phyloP scores from a whole-genome alignment of 2,329 filamentous ascomycete species.

The Neonectria coccinea region DNA sequence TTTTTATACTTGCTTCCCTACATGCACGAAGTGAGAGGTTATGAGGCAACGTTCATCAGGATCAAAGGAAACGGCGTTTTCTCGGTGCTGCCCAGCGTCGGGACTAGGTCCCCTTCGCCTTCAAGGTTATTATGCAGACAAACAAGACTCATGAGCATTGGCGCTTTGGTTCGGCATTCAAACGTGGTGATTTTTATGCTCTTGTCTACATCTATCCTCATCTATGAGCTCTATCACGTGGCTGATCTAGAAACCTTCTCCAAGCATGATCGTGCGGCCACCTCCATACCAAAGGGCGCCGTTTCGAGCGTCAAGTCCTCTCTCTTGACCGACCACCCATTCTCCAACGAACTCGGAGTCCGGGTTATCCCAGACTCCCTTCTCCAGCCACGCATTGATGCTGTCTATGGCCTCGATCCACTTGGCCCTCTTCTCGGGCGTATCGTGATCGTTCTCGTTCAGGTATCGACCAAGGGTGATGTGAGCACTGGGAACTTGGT shows the following conservation, averaged over 20 bases:
- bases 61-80: slow-evolving; percentile 18
- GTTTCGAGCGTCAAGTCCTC: slow-evolving; percentile 79
- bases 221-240: slow-evolving; percentile 6
- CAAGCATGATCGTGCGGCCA: slow-evolving; percentile 74
- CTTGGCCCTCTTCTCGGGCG: slow-evolving; percentile 66
- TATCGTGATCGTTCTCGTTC: slow-evolving; percentile 71
- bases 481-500: slow-evolving; percentile 90
- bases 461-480: slow-evolving; percentile 89
- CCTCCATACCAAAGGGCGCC: slow-evolving; percentile 90
- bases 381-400: slow-evolving; percentile 80
- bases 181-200: slow-evolving; percentile 12
- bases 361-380: slow-evolving; percentile 74
- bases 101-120: not conserved
- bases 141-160: slow-evolving; percentile 3
- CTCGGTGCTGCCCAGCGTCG: not conserved
- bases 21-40: slow-evolving; percentile 12
- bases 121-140: not conserved
- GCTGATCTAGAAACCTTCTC: slow-evolving; percentile 67
- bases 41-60: slow-evolving; percentile 3
- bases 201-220: slow-evolving; percentile 24
- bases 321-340: slow-evolving; percentile 90
- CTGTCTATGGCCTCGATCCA: slow-evolving; percentile 79
- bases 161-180: not conserved
- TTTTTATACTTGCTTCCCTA: slow-evolving; percentile 6
- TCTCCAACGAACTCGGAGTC: slow-evolving; percentile 67